phyloP scores from a whole-genome alignment of 2,329 filamentous ascomycete genomes.

The Cyclaneusma minus region DNA sequence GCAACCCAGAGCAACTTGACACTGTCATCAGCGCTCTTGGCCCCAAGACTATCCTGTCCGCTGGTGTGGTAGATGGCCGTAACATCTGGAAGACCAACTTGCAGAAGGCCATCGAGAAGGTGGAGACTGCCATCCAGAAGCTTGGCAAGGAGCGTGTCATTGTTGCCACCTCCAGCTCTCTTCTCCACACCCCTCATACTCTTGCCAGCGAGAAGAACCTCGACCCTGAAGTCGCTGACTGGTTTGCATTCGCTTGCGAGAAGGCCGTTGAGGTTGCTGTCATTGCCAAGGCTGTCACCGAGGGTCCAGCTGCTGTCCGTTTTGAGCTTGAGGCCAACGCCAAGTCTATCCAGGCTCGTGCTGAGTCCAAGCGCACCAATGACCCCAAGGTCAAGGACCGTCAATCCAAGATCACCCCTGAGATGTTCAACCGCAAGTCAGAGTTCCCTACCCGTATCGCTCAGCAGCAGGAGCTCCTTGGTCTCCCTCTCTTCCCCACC shows the following conservation, averaged over 20 bases:
- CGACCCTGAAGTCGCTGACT: slow-evolving; percentile 80
- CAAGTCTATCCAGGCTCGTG: slow-evolving; percentile 81
- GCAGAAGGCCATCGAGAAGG: slow-evolving; percentile 80
- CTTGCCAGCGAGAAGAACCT: slow-evolving; percentile 98
- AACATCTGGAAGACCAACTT: slow-evolving; percentile 99
- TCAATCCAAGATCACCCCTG: slow-evolving; percentile 69
- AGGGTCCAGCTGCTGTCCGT: slow-evolving; percentile 74
- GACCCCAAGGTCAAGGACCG: slow-evolving; percentile 94
- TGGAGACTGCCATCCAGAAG: slow-evolving; percentile 85
- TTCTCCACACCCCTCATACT: slow-evolving; percentile 97
- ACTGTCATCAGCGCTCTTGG: slow-evolving; percentile 71
- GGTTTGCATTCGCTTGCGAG: slow-evolving; percentile 97
- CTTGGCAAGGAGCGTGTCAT: slow-evolving; percentile 96
- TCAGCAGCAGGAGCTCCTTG: slow-evolving; percentile 82
- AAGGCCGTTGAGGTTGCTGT: slow-evolving; percentile 82
- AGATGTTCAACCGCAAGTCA: slow-evolving; percentile 87
- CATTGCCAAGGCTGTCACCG: slow-evolving; percentile 93
- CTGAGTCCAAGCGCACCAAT: slow-evolving; percentile 89
- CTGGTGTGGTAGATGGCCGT: slow-evolving; percentile 92
- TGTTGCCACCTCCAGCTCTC: slow-evolving; percentile 90
- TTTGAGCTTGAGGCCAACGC: slow-evolving; percentile 92
- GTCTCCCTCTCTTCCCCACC: slow-evolving; percentile 92
- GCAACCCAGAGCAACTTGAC: slow-evolving; percentile 94
- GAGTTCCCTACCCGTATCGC: slow-evolving; percentile 72
- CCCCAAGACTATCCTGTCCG: slow-evolving; percentile 78